Base-by-base conservation (phyloP, 1,284 basidiomycete species). In the Apiotrichum porosum region DNA sequence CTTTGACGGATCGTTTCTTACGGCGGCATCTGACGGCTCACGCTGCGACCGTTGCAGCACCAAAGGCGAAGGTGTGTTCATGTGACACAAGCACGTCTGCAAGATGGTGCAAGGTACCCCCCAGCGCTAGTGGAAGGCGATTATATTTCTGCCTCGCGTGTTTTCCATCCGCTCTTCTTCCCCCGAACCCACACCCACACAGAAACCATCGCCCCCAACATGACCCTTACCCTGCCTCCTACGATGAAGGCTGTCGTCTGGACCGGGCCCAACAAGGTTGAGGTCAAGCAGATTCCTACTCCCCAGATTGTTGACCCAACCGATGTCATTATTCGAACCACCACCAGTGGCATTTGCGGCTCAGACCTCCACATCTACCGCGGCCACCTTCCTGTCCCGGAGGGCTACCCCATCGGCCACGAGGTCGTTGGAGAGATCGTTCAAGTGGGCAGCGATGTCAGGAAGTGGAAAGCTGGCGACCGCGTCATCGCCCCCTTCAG, bases 401-500 rank as follows among this genome's bases (percentile, higher is more conserved):
- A 46, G 1, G 62, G 56, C 18, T 69, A 61, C 50, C 58, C 62
- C 38, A 53, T 66, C 38, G 88, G 89, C 2, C 89, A 93, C 64
- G 89, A 93, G 68, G 84, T 91, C 54, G 79, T 88, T 19, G 88
- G 90, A 18, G 80, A 83, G 64, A 79, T 93, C 18, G 73, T 86
- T 28, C 79, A 81, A 19, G 78, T 89, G 4, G 88, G 89, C n/a
- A 69, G 76, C 5, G 83, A 74, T 55, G 88, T 85, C 61, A 60
- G 56, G 21, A 81, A 77, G 9, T 80, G 91, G 56, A 81, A 80
- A 51, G 66, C 86, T 1, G 88, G 88, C 4, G 85, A 92, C 69
- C 82, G 82, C 57, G 86, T 93, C 15, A 81, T 92, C 14, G 83
- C 85, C 1, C 87, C 90, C 0, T 93, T 93, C 69, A 87, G 86